These are phyloP conservation scores for Betula pendula DNA, from an alignment of 306 rosid species.

Conservation along the genomic window DNA sequence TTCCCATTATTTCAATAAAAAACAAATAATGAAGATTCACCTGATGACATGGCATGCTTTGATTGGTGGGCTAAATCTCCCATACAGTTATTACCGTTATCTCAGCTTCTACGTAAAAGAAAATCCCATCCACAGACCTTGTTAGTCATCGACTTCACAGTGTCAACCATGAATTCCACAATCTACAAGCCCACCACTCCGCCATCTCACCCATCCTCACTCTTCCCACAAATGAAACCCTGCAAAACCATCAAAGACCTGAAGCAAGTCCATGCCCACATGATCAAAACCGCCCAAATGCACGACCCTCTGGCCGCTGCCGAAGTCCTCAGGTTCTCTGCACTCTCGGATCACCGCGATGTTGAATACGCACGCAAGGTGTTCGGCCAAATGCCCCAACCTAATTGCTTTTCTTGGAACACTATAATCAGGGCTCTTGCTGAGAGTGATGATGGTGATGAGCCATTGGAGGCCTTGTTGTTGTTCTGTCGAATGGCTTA, in stretches of 20 bases:
- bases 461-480: conserved; percentile 38
- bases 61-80: no score
- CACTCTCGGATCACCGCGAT: conserved; percentile 47
- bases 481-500: conserved; percentile 50
- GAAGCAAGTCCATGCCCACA: conserved; percentile 65
- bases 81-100: not conserved
- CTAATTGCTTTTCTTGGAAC: conserved; percentile 74
- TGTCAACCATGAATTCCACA: conserved; percentile 36
- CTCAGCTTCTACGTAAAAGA: not conserved
- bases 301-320: conserved; percentile 59
- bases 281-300: conserved; percentile 61
- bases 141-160: not conserved
- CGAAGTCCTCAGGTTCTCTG: conserved; percentile 51
- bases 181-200: conserved; percentile 30
- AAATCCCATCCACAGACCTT: not conserved
- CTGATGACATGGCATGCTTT: no score
- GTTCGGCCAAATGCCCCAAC: conserved; percentile 45
- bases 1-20: no score
- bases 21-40: no score
- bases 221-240: conserved; percentile 45
- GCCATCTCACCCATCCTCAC: conserved; percentile 39
- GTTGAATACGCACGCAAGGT: conserved; percentile 40
- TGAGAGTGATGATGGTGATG: conserved; percentile 35
- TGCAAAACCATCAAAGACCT: conserved; percentile 62
- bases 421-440: conserved; percentile 64